A percentile compares a stretch with the other conserved stretches of the same genome.
These are phyloP conservation scores for Epichloe coenophiala DNA, from an alignment of 2,329 filamentous ascomycete species.

Conservation along the genomic window DNA sequence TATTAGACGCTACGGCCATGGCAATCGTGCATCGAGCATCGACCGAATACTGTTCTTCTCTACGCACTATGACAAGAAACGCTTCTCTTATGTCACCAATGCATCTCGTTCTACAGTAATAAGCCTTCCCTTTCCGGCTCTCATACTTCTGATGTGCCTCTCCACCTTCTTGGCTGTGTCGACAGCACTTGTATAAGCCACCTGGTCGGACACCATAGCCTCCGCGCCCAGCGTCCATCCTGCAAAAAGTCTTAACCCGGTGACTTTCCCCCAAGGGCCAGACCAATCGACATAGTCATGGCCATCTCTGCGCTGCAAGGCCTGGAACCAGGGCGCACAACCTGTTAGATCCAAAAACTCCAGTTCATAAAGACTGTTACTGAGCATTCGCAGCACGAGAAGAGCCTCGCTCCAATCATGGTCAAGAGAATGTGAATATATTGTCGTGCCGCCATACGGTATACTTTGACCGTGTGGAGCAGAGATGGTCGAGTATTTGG, in stretches of 20 bases:
- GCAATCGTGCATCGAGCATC: slow-evolving; percentile 22
- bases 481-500: slow-evolving; percentile 32
- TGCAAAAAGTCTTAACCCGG: slow-evolving; percentile 28
- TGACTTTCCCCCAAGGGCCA: slow-evolving; percentile 38
- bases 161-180: slow-evolving; percentile 30
- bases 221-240: slow-evolving; percentile 28
- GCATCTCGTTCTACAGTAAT: slow-evolving; percentile 34
- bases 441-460: slow-evolving; percentile 40
- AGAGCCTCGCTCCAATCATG: slow-evolving; percentile 47
- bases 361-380: slow-evolving; percentile 39
- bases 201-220: slow-evolving; percentile 18
- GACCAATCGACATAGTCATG: slow-evolving; percentile 41
- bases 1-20: no score
- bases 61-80: no score
- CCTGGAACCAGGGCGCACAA: slow-evolving; percentile 41
- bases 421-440: slow-evolving; percentile 45
- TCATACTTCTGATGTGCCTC: slow-evolving; percentile 30
- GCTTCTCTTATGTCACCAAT: background rate
- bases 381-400: slow-evolving; percentile 39
- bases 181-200: slow-evolving; percentile 21
- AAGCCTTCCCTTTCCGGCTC: slow-evolving; percentile 34
- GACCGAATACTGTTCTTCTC: slow-evolving; percentile 27
- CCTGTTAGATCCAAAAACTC: slow-evolving; percentile 50
- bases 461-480: slow-evolving; percentile 29
- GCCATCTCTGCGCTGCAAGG: slow-evolving; percentile 28